These are phyloP conservation scores for thale cress (Arabidopsis thaliana) DNA, from an alignment of 345 rosid genomes.

Conservation along the genomic window DNA sequence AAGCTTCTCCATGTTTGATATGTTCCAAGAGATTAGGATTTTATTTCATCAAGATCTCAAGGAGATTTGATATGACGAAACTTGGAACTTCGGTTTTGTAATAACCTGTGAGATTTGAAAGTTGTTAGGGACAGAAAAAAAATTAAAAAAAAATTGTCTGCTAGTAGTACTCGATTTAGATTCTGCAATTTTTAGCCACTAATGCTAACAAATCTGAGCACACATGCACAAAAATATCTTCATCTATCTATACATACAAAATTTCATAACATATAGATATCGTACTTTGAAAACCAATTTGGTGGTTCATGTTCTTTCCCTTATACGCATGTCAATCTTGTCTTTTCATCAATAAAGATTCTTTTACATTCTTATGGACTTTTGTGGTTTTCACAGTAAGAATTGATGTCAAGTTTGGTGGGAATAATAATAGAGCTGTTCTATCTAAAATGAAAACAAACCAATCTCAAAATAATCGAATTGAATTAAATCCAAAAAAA, in stretches of 20 bases:
- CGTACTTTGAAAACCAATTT: conserved; percentile 23
- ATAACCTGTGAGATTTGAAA: conserved; percentile 27
- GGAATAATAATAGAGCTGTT: conserved; percentile 38
- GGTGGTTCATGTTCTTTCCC: conserved; percentile 47
- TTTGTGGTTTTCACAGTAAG: conserved; percentile 33
- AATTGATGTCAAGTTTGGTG: conserved; percentile 38
- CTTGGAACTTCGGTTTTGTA: conserved; percentile 17
- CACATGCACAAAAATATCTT: conserved; percentile 46
- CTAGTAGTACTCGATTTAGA: conserved; percentile 41
- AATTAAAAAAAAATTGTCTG: background rate
- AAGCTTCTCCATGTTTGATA: conserved; percentile 70
- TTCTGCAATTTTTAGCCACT: conserved; percentile 45
- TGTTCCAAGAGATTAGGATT: conserved; percentile 23
- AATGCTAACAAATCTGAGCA: conserved; percentile 34
- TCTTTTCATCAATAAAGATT: conserved; percentile 39
- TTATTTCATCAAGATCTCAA: conserved; percentile 40
- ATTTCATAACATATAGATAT: conserved; percentile 18
- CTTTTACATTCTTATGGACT: conserved; percentile 34
- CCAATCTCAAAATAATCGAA: background rate
- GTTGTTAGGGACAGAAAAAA: background rate
- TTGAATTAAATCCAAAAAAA: background rate
- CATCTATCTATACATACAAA: conserved; percentile 38
- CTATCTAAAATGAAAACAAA: conserved; percentile 15
- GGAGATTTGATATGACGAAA: conserved; percentile 34
- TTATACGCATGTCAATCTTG: conserved; percentile 41